phyloP scores from a whole-genome alignment of 805 yeast genomes.

The Nakazawaea wyomingensis region DNA sequence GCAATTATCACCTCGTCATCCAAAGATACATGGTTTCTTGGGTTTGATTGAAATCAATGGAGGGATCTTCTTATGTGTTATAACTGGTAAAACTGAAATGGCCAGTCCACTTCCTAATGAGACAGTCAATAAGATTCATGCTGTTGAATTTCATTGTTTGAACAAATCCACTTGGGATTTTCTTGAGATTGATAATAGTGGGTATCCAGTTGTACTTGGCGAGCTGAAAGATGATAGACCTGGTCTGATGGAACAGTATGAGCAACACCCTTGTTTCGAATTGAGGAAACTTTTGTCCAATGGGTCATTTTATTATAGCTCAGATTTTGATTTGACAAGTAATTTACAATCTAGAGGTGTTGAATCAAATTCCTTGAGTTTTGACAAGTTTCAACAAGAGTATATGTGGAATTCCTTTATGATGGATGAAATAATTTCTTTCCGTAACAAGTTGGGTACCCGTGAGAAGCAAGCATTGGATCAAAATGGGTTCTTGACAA shows the following conservation, averaged over 20 bases:
- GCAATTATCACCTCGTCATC: conserved; percentile 30
- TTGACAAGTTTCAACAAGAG: conserved; percentile 66
- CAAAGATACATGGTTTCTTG: conserved; percentile 59
- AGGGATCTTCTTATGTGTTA: conserved; percentile 70
- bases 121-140: conserved; percentile 69
- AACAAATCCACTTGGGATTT: conserved; percentile 76
- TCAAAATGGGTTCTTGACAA: conserved; percentile 75
- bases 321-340: conserved; percentile 90
- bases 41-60: conserved; percentile 72
- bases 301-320: conserved; percentile 90
- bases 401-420: conserved; percentile 97
- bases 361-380: conserved; percentile 37
- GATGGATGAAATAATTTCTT: conserved; percentile 75
- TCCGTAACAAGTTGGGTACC: conserved; percentile 63
- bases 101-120: conserved; percentile 82
- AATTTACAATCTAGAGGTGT: conserved; percentile 73
- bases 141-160: conserved; percentile 84
- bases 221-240: conserved; percentile 20
- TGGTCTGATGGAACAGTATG: conserved; percentile 22
- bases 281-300: conserved; percentile 71
- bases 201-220: conserved; percentile 49
- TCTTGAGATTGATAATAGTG: conserved; percentile 60
- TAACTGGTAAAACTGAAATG: conserved; percentile 70
- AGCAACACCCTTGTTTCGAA: conserved; percentile 80
- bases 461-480: conserved; percentile 60